Base-by-base conservation (phyloP, 75 land plant genomes). In the Chamaecyparis obtusa region DNA sequence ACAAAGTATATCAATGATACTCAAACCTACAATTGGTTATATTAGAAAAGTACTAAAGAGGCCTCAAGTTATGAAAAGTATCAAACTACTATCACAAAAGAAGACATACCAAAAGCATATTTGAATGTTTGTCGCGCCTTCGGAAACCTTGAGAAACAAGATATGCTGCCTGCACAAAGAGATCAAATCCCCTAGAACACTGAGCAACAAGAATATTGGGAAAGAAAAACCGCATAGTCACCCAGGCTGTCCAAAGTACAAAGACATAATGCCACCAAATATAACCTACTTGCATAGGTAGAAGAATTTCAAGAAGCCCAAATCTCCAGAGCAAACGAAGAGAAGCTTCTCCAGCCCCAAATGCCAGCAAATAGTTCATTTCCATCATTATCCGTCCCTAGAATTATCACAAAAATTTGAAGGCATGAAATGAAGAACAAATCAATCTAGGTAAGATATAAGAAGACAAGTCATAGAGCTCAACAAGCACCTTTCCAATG, bases 311-410 rank as follows among this genome's bases (percentile, higher is more conserved):
- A 36, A 98, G 88, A 56, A 96, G 92, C 13, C 99, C 99, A 92
- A 92, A 94, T 92, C 88, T 98, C 99, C 99, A 96, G 44, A 98
- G 91, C 71, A 98, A 92, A 74, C 99, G 93, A 87, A 98, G 83
- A 55, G 99, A 96, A 46, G 94, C 91, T 87, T 95, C 99, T 41
- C 97, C 96, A 76, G 99, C 92, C 21, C 99, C 99, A 91, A 90
- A 94, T 56, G 97, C 96, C 89, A 98, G 84, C 94, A 96, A 91
- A 84, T 93, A 94, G 82, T 98, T 96, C 87, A 94, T 88, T 91
- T 98, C 99, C 93, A 95, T 90, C 33, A 92, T 90, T 44, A 97
- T 88, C 85, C 99, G 94, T 89, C 87, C 89, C 99, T 98, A 86
- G 6, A 74, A 89, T 39, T 32, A n/a, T 15, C 43, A 44, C 35